Conservation (phyloP, 176 grass and related monocot species). For the Pontederia crassipes region DNA sequence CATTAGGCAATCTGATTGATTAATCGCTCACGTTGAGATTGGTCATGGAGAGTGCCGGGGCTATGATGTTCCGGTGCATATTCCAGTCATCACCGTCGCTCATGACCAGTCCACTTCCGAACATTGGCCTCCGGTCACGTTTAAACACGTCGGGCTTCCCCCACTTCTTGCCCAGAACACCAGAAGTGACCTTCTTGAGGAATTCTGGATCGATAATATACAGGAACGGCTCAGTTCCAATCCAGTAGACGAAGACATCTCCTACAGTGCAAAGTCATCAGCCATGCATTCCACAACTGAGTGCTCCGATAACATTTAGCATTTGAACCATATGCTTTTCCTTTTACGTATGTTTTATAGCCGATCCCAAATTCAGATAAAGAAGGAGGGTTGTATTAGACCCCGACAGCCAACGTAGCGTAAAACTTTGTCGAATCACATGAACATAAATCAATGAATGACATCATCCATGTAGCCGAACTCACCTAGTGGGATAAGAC, state of each 20-base stretch:
- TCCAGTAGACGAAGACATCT: constrained; percentile 89
- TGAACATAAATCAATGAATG: too few species aligned
- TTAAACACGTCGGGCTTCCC: constrained; percentile 92
- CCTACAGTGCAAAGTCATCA: constrained; percentile 3
- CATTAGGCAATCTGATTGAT: too few species aligned
- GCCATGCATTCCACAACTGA: too few species aligned
- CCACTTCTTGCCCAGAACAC: constrained; percentile 47
- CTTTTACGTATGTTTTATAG: too few species aligned
- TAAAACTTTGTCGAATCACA: too few species aligned
- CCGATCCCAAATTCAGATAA: too few species aligned
- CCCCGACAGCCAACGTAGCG: too few species aligned
- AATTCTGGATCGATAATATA: constrained; percentile 81
- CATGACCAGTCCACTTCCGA: constrained; percentile 67
- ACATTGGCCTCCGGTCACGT: constrained; percentile 75
- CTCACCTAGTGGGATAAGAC: too few species aligned
- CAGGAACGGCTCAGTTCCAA: constrained; percentile 76
- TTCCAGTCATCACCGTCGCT: constrained; percentile 62
- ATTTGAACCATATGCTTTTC: too few species aligned
- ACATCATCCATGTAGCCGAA: too few species aligned
- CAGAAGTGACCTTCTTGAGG: constrained; percentile 39
- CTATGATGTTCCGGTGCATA: constrained; percentile 58
- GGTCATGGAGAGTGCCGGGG: constrained; percentile 71
- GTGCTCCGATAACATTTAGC: too few species aligned
- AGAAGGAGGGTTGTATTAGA: too few species aligned
- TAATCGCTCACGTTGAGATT: constrained; percentile 50